Evolutionary conservation across 2,329 filamentous ascomycete species (phyloP).

Genomic region (Tolypocladium tundrense): DNA sequence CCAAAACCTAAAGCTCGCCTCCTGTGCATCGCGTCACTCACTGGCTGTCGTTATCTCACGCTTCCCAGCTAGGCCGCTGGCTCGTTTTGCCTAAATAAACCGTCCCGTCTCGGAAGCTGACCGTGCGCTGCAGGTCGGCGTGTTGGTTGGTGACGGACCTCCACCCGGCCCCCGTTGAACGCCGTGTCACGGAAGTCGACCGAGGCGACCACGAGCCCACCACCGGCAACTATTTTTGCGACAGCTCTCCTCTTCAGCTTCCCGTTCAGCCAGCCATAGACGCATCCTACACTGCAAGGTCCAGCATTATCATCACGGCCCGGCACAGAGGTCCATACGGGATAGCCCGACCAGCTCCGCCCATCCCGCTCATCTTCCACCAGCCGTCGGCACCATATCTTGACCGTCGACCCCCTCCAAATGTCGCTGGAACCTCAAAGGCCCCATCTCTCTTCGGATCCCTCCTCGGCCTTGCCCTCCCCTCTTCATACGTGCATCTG

Average conservation of each 20-base stretch:
- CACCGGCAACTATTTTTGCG: neutral
- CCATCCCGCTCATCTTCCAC: neutral
- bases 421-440: neutral
- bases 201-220: neutral
- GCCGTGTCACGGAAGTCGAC: constrained; percentile 6
- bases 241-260: neutral
- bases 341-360: neutral
- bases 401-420: neutral
- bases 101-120: constrained; percentile 5
- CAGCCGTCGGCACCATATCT: neutral
- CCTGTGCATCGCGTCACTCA: neutral
- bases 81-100: neutral
- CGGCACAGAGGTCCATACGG: neutral
- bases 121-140: constrained; percentile 1
- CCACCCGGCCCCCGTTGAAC: neutral
- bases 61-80: neutral
- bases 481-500: neutral
- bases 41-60: neutral
- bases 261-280: neutral
- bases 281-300: neutral
- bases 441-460: too few species aligned
- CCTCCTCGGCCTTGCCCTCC: neutral
- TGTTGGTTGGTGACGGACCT: neutral
- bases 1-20: neutral
- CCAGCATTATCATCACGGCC: neutral